phyloP scores from a whole-genome alignment of 202 grass and related monocot genomes.

The Carex arenaria region DNA sequence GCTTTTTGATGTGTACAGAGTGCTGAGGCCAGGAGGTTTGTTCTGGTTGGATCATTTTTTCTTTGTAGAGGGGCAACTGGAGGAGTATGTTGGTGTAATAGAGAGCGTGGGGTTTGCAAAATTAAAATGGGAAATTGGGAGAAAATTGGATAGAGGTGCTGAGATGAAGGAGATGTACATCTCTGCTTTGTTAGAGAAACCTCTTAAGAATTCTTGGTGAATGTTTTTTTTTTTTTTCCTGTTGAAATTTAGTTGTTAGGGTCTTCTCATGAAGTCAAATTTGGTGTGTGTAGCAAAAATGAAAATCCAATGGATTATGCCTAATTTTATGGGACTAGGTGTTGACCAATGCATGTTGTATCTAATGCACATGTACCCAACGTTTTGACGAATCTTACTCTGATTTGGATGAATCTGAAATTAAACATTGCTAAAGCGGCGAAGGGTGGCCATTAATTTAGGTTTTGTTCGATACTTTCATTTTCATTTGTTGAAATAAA shows the following conservation, averaged over 20 bases:
- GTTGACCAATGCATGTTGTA: not conserved
- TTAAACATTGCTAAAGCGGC: too few relatives aligned
- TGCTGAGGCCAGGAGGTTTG: conserved; percentile 43
- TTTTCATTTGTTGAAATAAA: too few relatives aligned
- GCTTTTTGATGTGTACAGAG: conserved; percentile 47
- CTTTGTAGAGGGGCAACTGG: conserved; percentile 40
- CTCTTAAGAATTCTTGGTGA: conserved; percentile 43
- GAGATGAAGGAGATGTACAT: conserved; percentile 42
- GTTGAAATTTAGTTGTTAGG: not conserved
- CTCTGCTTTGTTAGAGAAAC: conserved; percentile 45
- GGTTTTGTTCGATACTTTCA: too few relatives aligned
- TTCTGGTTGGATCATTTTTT: conserved; percentile 51
- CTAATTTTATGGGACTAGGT: not conserved
- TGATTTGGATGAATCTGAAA: too few relatives aligned
- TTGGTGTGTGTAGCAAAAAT: not conserved
- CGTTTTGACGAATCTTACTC: too few relatives aligned
- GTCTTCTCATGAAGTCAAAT: not conserved
- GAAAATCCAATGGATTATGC: not conserved
- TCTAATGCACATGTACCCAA: too few relatives aligned
- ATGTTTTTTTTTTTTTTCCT: not conserved
- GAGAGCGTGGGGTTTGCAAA: conserved; percentile 39
- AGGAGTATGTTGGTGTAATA: conserved; percentile 31
- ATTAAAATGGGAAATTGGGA: conserved; percentile 32
- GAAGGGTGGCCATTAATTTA: too few relatives aligned
- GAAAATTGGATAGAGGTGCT: conserved; percentile 38